These are phyloP conservation scores for Neospora caninum DNA, from an alignment of 169 alveolate species.

Conservation along the genomic window DNA sequence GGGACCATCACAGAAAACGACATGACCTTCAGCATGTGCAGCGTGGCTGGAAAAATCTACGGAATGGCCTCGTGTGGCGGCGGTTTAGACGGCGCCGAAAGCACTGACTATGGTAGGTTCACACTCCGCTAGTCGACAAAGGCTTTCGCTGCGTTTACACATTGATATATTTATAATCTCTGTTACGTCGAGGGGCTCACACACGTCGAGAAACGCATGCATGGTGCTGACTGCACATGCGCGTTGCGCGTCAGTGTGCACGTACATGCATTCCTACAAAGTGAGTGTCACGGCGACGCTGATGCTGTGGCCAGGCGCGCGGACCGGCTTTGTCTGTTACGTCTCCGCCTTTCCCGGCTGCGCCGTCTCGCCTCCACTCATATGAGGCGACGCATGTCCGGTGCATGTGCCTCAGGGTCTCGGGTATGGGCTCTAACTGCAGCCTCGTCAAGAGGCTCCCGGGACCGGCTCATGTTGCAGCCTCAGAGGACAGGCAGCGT, in stretches of 20 bases:
- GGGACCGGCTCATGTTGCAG: not conserved
- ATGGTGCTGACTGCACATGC: too few relatives aligned
- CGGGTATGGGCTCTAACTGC: not conserved
- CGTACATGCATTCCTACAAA: too few relatives aligned
- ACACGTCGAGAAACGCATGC: too few relatives aligned
- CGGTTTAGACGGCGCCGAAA: not conserved
- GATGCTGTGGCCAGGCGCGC: too few relatives aligned
- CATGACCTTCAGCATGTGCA: slow-evolving; percentile 76
- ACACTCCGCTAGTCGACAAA: not conserved
- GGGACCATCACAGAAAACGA: slow-evolving; percentile 94
- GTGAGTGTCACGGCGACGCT: too few relatives aligned
- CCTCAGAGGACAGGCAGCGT: not conserved
- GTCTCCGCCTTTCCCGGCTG: too few relatives aligned
- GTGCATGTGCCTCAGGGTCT: not conserved
- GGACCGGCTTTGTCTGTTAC: too few relatives aligned
- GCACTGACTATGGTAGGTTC: slow-evolving; percentile 10
- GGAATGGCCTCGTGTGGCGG: slow-evolving; percentile 38
- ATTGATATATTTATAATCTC: too few relatives aligned
- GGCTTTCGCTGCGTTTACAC: not conserved
- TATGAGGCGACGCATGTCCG: too few relatives aligned
- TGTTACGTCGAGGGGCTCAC: too few relatives aligned
- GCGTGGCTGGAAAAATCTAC: slow-evolving; percentile 56
- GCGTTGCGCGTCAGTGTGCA: too few relatives aligned
- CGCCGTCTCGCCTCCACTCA: too few relatives aligned
- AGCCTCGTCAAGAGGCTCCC: not conserved